Conservation (phyloP, 1,284 basidiomycete genomes). For the Phaffia rhodozyma region DNA sequence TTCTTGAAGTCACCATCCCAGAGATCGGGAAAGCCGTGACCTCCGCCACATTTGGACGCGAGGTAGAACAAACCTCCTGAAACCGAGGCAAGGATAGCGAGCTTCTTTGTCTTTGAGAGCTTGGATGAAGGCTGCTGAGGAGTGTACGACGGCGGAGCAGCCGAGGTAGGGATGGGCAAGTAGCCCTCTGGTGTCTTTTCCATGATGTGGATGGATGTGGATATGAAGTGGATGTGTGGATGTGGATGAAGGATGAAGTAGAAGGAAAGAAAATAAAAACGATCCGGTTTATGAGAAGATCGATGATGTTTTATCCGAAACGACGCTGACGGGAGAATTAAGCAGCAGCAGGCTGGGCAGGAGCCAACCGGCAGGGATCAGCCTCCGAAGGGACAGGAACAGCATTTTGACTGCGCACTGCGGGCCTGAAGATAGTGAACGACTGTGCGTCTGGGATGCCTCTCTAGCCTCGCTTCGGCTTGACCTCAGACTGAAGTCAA, state of each 20-base stretch:
- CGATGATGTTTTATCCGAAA: too few species aligned
- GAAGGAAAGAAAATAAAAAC: background rate
- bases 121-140: background rate
- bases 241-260: background rate
- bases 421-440: too few species aligned
- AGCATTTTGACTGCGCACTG: too few species aligned
- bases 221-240: too few species aligned
- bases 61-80: background rate
- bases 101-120: background rate
- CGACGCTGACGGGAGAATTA: too few species aligned
- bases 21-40: background rate
- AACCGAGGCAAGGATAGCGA: background rate
- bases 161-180: slow-evolving; percentile 1
- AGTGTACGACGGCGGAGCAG: background rate
- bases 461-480: too few species aligned
- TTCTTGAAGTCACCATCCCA: slow-evolving; percentile 3
- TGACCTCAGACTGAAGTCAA: too few species aligned
- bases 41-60: background rate
- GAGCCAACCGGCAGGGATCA: too few species aligned
- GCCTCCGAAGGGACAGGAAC: too few species aligned
- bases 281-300: too few species aligned
- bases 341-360: too few species aligned
- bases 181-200: background rate
- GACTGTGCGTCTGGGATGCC: too few species aligned
- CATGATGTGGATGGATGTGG: background rate